Conservation (phyloP, 2,329 filamentous ascomycete genomes). For the Xylariaceae sp. region DNA sequence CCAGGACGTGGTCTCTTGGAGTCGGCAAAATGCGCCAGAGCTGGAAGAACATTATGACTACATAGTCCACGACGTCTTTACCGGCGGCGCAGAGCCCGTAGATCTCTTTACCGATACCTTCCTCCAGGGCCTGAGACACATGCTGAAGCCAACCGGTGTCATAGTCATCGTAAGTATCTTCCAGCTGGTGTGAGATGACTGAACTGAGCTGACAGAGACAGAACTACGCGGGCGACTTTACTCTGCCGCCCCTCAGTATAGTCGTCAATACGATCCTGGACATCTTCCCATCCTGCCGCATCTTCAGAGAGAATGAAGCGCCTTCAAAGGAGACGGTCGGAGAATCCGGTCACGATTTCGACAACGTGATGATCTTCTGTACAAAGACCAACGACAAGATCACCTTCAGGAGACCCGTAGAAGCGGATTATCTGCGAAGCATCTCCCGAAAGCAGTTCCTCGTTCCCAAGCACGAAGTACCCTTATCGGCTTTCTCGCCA, state of each 20-base stretch:
- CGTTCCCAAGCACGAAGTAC: slow-evolving; percentile 65
- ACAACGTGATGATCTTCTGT: slow-evolving; percentile 96
- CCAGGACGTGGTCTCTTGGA: slow-evolving; percentile 73
- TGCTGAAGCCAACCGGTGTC: slow-evolving; percentile 73
- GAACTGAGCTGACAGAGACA: slow-evolving; percentile 35
- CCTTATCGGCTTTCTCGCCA: slow-evolving; percentile 43
- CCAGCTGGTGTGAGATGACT: too few species aligned
- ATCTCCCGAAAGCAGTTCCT: slow-evolving; percentile 65
- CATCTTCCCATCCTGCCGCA: slow-evolving; percentile 83
- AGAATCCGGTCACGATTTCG: slow-evolving; percentile 62
- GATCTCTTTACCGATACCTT: slow-evolving; percentile 86
- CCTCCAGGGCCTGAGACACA: slow-evolving; percentile 59
- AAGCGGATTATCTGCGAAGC: slow-evolving; percentile 67
- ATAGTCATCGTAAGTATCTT: slow-evolving; percentile 80
- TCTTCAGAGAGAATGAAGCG: slow-evolving; percentile 73
- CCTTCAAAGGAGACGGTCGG: slow-evolving; percentile 43
- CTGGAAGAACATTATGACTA: slow-evolving; percentile 66
- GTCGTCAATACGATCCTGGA: slow-evolving; percentile 75
- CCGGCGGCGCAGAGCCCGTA: slow-evolving; percentile 86
- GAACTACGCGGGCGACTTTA: slow-evolving; percentile 93
- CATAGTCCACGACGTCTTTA: slow-evolving; percentile 97
- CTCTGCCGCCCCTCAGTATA: slow-evolving; percentile 67
- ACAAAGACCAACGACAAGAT: slow-evolving; percentile 56
- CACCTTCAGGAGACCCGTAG: slow-evolving; percentile 59
- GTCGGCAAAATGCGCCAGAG: slow-evolving; percentile 39